Percentiles rank a stretch among this genome's conserved stretches.
phyloP scores from a whole-genome alignment of 2,329 filamentous ascomycete genomes.

The Colletotrichum lentis region DNA sequence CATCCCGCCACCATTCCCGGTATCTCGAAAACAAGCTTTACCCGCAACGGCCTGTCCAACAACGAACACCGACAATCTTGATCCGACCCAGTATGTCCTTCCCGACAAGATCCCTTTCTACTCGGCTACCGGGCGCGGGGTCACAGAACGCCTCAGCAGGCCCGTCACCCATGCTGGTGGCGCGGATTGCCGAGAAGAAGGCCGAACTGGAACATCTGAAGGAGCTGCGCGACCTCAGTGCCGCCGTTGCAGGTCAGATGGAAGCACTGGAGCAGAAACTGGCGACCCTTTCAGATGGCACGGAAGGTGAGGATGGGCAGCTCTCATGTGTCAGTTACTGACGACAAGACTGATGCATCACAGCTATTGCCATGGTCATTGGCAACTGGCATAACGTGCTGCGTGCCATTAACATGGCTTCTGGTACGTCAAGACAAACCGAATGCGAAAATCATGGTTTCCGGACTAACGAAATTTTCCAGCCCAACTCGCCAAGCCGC shows the following conservation, averaged over 20 bases:
- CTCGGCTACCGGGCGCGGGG: slow-evolving; percentile 72
- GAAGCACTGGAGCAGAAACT: slow-evolving; percentile 81
- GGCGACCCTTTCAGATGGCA: slow-evolving; percentile 79
- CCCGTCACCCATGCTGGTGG: slow-evolving; percentile 74
- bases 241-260: slow-evolving; percentile 82
- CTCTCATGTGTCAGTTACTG: neutral
- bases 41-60: neutral
- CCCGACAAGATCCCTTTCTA: slow-evolving; percentile 65
- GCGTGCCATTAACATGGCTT: slow-evolving; percentile 85
- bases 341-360: neutral
- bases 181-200: slow-evolving; percentile 86
- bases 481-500: slow-evolving; percentile 75
- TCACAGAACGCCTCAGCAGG: slow-evolving; percentile 56
- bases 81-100: slow-evolving; percentile 58
- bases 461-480: slow-evolving; percentile 16
- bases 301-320: slow-evolving; percentile 66
- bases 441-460: neutral
- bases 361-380: slow-evolving; percentile 84
- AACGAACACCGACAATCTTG: neutral
- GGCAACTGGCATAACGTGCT: slow-evolving; percentile 90
- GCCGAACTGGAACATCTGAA: slow-evolving; percentile 81
- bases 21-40: neutral
- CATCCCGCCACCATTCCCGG: neutral
- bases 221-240: slow-evolving; percentile 80
- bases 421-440: slow-evolving; percentile 62